phyloP scores from a whole-genome alignment of 441 rosid species.

The Arabidopsis hybrid region DNA sequence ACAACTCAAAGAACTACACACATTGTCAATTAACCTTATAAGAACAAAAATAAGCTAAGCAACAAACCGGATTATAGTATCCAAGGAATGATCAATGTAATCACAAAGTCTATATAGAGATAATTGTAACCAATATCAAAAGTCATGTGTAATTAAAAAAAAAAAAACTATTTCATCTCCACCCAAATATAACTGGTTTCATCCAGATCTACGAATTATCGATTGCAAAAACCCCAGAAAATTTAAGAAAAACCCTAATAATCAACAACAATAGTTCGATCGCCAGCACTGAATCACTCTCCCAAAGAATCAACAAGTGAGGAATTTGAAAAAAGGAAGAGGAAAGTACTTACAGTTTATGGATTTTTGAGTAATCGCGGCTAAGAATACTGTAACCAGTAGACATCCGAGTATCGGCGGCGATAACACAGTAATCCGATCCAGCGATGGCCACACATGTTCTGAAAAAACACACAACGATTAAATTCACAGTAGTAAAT shows the following conservation, averaged over 20 bases:
- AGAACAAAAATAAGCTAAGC: background rate
- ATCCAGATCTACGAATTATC: slow-evolving; percentile 27
- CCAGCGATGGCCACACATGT: slow-evolving; percentile 97
- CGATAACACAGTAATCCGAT: slow-evolving; percentile 91
- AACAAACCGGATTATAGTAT: background rate
- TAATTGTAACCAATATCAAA: background rate
- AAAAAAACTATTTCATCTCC: background rate
- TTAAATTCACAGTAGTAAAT: slow-evolving; percentile 9
- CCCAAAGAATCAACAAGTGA: background rate
- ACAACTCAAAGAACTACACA: slow-evolving; percentile 5
- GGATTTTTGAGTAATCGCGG: slow-evolving; percentile 95
- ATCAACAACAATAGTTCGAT: background rate
- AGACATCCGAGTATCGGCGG: slow-evolving; percentile 95
- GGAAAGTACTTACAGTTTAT: slow-evolving; percentile 60
- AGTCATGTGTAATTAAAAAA: background rate
- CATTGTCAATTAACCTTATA: background rate
- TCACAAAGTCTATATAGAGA: background rate
- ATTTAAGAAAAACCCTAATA: slow-evolving; percentile 11
- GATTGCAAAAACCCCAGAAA: slow-evolving; percentile 4
- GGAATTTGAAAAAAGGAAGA: background rate
- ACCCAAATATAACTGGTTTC: background rate
- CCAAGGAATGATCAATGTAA: background rate
- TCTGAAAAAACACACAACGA: slow-evolving; percentile 46
- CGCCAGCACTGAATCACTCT: background rate
- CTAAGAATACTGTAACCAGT: slow-evolving; percentile 89